Evolutionary conservation across 2,329 filamentous ascomycete species (phyloP), one percentile per base, ranked within the genome.

Genomic region (Fusarium azukiicola): DNA sequence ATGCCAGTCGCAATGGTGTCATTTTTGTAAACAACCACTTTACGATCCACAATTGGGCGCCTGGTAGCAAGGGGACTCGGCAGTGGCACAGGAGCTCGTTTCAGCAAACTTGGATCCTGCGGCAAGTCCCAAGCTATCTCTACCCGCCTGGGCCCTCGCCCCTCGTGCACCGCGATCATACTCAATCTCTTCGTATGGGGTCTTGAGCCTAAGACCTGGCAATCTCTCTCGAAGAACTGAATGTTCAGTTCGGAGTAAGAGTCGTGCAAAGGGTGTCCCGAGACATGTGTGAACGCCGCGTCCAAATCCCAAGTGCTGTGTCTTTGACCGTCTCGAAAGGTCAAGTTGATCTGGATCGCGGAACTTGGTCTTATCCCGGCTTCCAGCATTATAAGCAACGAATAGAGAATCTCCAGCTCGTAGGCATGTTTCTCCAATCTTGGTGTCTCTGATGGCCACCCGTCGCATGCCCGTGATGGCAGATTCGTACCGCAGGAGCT

Each of bases 281-380:
- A 68, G 49, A 21, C 63, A 72, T 4, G 61, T 49, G 21, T 72
- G 61, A 16, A 67, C 58, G 4, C 70, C 70, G 9, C 63, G 50
- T 23, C 49, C 49, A 49, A 72, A 72, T 7, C 27, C 70, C 3
- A 72, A 21, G 13, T 72, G 63, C 63, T 72, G 70, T 23, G 61
- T 49, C 16, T 56, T 49, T n/a, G 63, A 42, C n/a, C 67, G 49
- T 44, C 46, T 19, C 13, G 16, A 19, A 49, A 49, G 46, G 19
- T 49, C 46, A 49, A 49, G 46, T 17, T 49, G 16, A 40, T 67
- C 49, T 8, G 63, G 42, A 13, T 42, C 27, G 21, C 32, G 8
- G 49, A 72, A 67, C 42, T 72, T 72, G 21, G 61, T 17, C 12
- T 56, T n/a, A 49, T 72, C 70, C 27, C 70, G 61, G 17, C 70